Evolutionary conservation across 1,139 yeast species (phyloP).

Genomic region (Diutina sp.): DNA sequence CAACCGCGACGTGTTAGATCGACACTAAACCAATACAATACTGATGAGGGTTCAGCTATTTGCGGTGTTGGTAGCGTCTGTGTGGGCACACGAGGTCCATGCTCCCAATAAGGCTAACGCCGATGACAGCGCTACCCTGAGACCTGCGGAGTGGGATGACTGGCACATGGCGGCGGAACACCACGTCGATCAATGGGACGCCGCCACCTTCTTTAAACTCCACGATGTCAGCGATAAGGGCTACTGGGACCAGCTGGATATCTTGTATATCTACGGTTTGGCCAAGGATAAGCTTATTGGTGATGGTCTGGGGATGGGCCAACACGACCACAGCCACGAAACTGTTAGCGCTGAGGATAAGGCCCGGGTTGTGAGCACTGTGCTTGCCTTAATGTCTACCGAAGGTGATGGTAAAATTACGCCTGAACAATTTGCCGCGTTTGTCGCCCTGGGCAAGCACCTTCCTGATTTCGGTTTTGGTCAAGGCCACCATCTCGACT

Average conservation of each 20-base stretch:
- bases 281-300: slow-evolving; percentile 65
- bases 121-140: not conserved
- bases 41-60: not conserved
- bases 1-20: no score
- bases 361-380: slow-evolving; percentile 40
- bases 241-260: slow-evolving; percentile 47
- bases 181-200: slow-evolving; percentile 58
- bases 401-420: slow-evolving; percentile 55
- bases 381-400: slow-evolving; percentile 50
- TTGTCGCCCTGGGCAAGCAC: slow-evolving; percentile 47
- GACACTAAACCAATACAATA: not conserved
- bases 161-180: slow-evolving; percentile 94
- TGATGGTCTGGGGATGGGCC: slow-evolving; percentile 84
- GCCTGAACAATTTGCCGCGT: slow-evolving; percentile 62
- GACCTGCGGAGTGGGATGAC: slow-evolving; percentile 39
- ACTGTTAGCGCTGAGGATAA: slow-evolving; percentile 43
- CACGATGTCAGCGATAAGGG: slow-evolving; percentile 58
- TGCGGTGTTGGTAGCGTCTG: not conserved
- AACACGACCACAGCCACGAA: slow-evolving; percentile 46
- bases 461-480: slow-evolving; percentile 92
- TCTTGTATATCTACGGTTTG: slow-evolving; percentile 71
- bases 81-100: not conserved
- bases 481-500: slow-evolving; percentile 94
- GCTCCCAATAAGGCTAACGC: not conserved
- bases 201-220: slow-evolving; percentile 64